Evolutionary conservation across 192 early-diverging fungal species (phyloP), one percentile per base, ranked within the genome.

Genomic region (Linnemannia elongata): DNA sequence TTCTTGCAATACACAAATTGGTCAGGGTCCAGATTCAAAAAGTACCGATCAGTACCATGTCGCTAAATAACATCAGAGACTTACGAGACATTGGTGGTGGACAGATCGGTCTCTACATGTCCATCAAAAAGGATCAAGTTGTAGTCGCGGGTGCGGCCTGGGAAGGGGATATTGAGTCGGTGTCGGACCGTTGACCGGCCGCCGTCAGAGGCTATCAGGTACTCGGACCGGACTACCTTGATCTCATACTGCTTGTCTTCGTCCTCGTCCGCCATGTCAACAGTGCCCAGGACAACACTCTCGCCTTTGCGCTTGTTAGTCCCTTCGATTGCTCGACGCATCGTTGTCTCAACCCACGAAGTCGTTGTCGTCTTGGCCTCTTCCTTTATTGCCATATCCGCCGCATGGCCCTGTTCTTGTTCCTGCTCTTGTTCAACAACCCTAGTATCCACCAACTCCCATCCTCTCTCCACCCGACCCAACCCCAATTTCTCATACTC

Each of bases 161-260:
- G 69, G 45, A 77, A 75, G 3, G 74, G 38, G 12, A 86, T 73
- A 24, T 75, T 80, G n/a, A 86, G n/a, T 8, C 55, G 69, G 45
- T 80, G 74, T n/a, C 84, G 63, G 2, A 86, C 79, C 24, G 76
- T 41, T 41, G 78, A 80, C 7, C 69, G 27, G 7, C 75, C 84
- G 22, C 84, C 84, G 72, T 86, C 84, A 10, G 79, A 30, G 6
- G 69, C 84, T 38, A 86, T 86, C 24, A 86, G 52, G 45, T 80
- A 86, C 24, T 86, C 39, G 24, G 80, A 81, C 15, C 72, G 20
- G 3, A 81, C 68, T 20, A 55, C 47, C 30, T 81, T 8, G 5
- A 15, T 5, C 22, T 81, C 80, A 36, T 81, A 81, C 35, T 75
- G 27, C 44, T 75, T 75, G 30, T 68, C 80, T 4, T 33, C 17